Evolutionary conservation across 345 rosid genomes (phyloP), one percentile per base, ranked within the genome.

Genomic region (Salix exigua): DNA sequence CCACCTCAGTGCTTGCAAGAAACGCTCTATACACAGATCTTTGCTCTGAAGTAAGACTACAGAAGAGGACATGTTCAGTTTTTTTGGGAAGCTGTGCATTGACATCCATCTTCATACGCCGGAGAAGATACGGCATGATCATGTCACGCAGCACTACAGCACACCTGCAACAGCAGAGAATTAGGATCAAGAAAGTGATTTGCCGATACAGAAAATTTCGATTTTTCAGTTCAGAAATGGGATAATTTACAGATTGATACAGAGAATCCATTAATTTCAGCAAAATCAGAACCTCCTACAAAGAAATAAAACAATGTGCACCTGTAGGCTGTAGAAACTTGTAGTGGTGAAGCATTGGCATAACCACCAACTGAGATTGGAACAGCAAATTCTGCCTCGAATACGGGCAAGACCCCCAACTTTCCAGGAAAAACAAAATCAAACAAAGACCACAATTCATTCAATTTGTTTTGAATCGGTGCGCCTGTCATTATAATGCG

Each of bases 381-480:
- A 77, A 87, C 97, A 25, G 98, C 86, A 83, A 96, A 96, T 85
- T 96, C 98, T 73, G 96, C 98, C 88, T 96, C 98, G 77, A 96
- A 96, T 7, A 96, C 98, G 46, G 97, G 99, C 82, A 96, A 80
- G 60, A 96, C 98, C 35, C 99, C 99, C 79, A 93, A 78, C 82
- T 96, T 96, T 55, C 99, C 98, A 33, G 99, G 99, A 86, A 96
- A 96, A 77, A 96, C 98, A 84, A 96, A 96, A 90, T 93, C 99
- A 83, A 96, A 96, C 80, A 96, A 82, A 78, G 98, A 96, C 98
- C 99, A 96, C 33, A 96, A 83, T 80, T 96, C 99, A 21, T 88
- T 82, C 76, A 96, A 88, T 86, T 87, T 93, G 85, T 96, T 96
- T 85, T 96, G 98, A 79, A 96, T 96, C 40, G 99, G 99, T 77